Evolutionary conservation across 257 asterid species (phyloP).

Genomic region (Solanum tarijense): DNA sequence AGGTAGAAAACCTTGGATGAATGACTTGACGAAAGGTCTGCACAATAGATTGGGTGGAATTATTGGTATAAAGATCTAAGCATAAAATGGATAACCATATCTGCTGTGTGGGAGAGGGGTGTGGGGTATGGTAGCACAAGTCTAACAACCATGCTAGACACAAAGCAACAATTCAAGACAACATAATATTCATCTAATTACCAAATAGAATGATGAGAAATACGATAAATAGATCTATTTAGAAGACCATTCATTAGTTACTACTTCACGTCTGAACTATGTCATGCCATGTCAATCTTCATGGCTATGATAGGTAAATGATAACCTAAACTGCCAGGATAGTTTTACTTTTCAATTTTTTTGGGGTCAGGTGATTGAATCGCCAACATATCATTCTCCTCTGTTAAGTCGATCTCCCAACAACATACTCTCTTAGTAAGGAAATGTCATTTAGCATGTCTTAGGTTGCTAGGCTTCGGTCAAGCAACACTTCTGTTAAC

Average conservation of each 20-base stretch:
- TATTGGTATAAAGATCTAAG: not conserved
- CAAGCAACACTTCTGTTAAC: not conserved
- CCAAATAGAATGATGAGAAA: not conserved
- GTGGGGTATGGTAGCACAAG: not conserved
- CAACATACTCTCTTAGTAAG: not conserved
- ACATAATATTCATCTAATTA: not conserved
- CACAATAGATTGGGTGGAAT: slow-evolving; percentile 11
- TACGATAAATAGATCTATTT: not conserved
- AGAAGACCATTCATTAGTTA: not conserved
- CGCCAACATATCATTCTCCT: not conserved
- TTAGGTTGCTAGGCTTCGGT: not conserved
- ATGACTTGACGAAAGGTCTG: slow-evolving; percentile 81
- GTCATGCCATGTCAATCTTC: not conserved
- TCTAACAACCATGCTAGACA: not conserved
- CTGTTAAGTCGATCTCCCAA: not conserved
- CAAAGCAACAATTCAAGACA: not conserved
- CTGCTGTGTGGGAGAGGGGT: not conserved
- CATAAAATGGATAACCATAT: not conserved
- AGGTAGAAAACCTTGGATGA: slow-evolving; percentile 88
- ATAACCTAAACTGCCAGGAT: not conserved
- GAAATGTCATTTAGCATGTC: not conserved
- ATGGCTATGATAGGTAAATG: not conserved
- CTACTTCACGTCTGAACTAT: not conserved
- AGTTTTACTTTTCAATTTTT: not conserved
- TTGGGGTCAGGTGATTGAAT: not conserved